Evolutionary conservation across 805 yeast genomes (phyloP), one percentile per base, ranked within the genome.

Genomic region (Pichia phayaonensis): DNA sequence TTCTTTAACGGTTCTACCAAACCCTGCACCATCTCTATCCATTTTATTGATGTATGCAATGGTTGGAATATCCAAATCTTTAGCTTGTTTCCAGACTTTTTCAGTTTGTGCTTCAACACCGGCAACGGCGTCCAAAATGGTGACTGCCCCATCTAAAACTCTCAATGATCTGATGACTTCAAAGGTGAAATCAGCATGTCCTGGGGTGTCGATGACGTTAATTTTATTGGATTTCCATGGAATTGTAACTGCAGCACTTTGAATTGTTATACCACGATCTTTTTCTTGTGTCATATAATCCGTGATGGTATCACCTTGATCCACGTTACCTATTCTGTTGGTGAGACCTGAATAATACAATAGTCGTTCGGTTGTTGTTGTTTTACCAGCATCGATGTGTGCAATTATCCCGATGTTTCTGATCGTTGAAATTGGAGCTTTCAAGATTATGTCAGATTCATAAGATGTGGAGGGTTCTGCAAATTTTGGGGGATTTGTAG

Each of bases 41-140:
- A 94, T 90, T 66, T 94, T 94, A 66, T 94, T 94, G 34, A 94
- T 79, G 63, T 81, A 94, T 13, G 88, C 82, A 13, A 94, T 71
- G 46, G 80, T 76, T 0, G 99, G 98, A 38, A 94, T 81, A 2
- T 66, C 66, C 57, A 83, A 67, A 18, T 75, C 76, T 21, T 70
- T 71, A 1, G 97, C 90, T 66, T 90, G 96, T 55, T 77, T 79
- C 97, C 98, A 94, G 3, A 94, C 98, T 61, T 90, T 92, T 63
- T 90, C 97, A 0, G 99, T 92, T 66, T 94, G 98, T 0, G 98
- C 94, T 64, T 94, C 99, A 1, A 94, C 99, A 13, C 99, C 99
- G 2, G 97, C 97, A 10, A 92, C 98, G 1, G 87, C 96, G 69
- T 94, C 99, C 47, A 94, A 68, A 11, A 94, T 86, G 0, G 96